Conservation (phyloP, 805 yeast species). For the Starmerella khaoyaiensis region DNA sequence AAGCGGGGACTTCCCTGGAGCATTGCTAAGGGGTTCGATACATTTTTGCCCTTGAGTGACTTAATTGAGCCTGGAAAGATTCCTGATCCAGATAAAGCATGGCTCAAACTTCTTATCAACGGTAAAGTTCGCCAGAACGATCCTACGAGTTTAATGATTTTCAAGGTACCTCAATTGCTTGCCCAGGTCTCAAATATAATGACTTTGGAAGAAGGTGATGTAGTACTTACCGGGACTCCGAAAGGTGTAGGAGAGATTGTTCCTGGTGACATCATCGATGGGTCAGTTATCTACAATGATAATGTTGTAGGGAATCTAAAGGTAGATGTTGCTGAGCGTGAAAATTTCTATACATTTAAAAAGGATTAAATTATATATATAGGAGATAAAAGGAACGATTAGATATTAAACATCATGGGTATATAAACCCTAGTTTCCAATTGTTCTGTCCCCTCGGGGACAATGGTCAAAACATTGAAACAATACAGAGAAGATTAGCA, state of each 20-base stretch:
- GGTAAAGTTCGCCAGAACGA: slow-evolving; percentile 59
- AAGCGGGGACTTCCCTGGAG: slow-evolving; percentile 93
- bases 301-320: slow-evolving; percentile 39
- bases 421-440: background rate
- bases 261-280: slow-evolving; percentile 69
- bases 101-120: slow-evolving; percentile 53
- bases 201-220: slow-evolving; percentile 83
- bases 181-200: slow-evolving; percentile 74
- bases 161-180: slow-evolving; percentile 69
- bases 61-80: slow-evolving; percentile 55
- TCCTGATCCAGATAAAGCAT: slow-evolving; percentile 61
- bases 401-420: background rate
- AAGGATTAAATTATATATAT: slow-evolving; percentile 26
- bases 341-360: slow-evolving; percentile 45
- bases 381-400: background rate
- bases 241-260: slow-evolving; percentile 81
- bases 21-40: slow-evolving; percentile 92
- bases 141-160: slow-evolving; percentile 69
- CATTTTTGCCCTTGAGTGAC: slow-evolving; percentile 77
- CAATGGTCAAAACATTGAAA: slow-evolving; percentile 90
- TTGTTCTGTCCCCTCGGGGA: slow-evolving; percentile 52
- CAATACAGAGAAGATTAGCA: slow-evolving; percentile 99
- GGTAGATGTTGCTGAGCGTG: slow-evolving; percentile 34
- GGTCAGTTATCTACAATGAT: slow-evolving; percentile 47
- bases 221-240: slow-evolving; percentile 92